Conservation (phyloP, 2,329 filamentous ascomycete genomes). For the Monosporascus sp. region DNA sequence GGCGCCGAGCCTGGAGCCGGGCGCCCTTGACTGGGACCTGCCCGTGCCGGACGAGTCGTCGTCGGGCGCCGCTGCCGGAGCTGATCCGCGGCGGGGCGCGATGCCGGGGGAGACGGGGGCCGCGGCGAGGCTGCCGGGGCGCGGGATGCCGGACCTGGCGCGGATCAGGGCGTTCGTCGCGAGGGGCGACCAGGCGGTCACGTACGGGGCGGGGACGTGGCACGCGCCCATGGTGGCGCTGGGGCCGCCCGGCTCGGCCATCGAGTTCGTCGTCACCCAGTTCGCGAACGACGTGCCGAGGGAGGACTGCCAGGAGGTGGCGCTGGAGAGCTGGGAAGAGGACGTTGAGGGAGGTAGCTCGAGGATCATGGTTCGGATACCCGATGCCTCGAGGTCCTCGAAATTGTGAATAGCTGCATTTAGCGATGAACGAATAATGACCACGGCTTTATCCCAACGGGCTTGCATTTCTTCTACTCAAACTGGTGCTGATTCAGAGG, state of each 20-base stretch:
- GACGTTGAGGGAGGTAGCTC: constrained; percentile 14
- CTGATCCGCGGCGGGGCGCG: constrained; percentile 70
- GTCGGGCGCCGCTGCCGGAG: constrained; percentile 58
- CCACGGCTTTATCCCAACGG: too few species aligned
- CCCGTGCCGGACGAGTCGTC: constrained; percentile 55
- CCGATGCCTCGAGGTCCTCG: constrained; percentile 3
- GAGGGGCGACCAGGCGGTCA: constrained; percentile 74
- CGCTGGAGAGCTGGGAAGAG: constrained; percentile 27
- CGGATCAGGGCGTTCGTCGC: constrained; percentile 74
- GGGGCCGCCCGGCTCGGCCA: constrained; percentile 48
- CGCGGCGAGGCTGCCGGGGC: constrained; percentile 44
- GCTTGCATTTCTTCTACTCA: too few species aligned
- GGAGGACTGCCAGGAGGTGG: constrained; percentile 86
- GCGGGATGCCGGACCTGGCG: constrained; percentile 66
- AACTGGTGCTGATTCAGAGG: too few species aligned
- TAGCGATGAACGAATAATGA: too few species aligned
- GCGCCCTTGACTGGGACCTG: constrained; percentile 29
- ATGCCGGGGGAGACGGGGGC: constrained; percentile 43
- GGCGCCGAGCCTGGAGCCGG: constrained; percentile 63
- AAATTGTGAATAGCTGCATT: constrained; percentile 1
- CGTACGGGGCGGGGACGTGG: constrained; percentile 87
- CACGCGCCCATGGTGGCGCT: constrained; percentile 95
- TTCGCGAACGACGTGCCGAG: constrained; percentile 74
- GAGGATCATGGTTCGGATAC: constrained; percentile 22
- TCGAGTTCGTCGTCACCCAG: constrained; percentile 88